Percentiles rank a stretch among this genome's conserved stretches.
These are phyloP conservation scores for Vitis cinerea DNA, from an alignment of 164 flowering plant species.

Conservation along the genomic window DNA sequence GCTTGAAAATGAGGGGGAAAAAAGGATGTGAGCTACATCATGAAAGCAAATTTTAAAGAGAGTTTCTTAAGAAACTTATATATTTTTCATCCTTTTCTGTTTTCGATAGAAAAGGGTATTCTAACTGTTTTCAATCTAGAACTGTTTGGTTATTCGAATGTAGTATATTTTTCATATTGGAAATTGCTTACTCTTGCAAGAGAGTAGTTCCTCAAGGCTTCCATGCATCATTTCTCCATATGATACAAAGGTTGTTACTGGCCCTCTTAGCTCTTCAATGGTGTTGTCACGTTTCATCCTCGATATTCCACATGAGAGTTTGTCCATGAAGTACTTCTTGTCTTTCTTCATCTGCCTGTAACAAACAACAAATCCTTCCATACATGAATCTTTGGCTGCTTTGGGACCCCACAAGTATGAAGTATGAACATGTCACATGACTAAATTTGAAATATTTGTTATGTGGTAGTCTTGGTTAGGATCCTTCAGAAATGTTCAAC, in stretches of 20 bases:
- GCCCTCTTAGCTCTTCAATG: conserved; percentile 43
- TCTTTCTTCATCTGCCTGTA: conserved; percentile 68
- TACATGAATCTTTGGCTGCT: background rate
- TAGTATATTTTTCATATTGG: background rate
- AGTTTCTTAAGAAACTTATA: conserved; percentile 6
- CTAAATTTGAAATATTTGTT: background rate
- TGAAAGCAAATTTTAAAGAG: too few species aligned
- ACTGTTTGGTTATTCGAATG: background rate
- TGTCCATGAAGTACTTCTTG: conserved; percentile 48
- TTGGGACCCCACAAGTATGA: background rate
- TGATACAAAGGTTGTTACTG: conserved; percentile 24
- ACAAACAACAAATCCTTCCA: background rate
- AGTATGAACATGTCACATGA: background rate
- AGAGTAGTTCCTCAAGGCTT: conserved; percentile 22
- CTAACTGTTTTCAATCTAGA: background rate
- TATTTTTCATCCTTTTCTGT: background rate
- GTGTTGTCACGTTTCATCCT: conserved; percentile 49
- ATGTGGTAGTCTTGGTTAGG: background rate
- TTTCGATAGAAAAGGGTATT: too few species aligned
- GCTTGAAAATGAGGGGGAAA: too few species aligned
- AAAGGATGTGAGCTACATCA: too few species aligned
- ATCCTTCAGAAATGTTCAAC: background rate
- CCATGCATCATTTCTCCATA: conserved; percentile 64
- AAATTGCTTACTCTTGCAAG: conserved; percentile 32
- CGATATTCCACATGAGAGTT: conserved; percentile 51